Percentiles rank a stretch among this genome's conserved stretches.
Conservation (phyloP, 768 basidiomycete genomes). For the Leccinum truebloodii region DNA sequence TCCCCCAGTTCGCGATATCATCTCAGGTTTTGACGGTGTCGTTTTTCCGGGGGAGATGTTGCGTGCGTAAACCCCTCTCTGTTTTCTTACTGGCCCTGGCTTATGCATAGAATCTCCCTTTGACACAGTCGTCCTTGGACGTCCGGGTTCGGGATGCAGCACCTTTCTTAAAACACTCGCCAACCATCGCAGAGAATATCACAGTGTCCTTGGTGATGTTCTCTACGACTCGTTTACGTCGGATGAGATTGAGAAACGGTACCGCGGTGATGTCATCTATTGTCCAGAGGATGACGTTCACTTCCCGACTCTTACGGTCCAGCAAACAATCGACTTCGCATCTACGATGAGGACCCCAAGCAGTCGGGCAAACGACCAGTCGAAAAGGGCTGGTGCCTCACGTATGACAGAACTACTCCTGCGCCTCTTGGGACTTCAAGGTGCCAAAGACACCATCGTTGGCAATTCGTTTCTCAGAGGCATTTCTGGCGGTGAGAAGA, state of each 20-base stretch:
- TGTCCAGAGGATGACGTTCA: constrained; percentile 32
- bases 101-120: background rate
- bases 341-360: constrained; percentile 48
- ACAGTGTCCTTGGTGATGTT: too few relatives aligned
- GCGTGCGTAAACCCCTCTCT: constrained; percentile 42
- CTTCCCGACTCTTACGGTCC: constrained; percentile 42
- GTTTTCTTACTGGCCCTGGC: background rate
- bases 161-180: too few relatives aligned
- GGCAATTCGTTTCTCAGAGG: constrained; percentile 77
- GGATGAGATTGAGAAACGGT: constrained; percentile 45
- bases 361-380: constrained; percentile 18
- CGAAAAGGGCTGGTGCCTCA: constrained; percentile 32
- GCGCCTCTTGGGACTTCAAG: constrained; percentile 75
- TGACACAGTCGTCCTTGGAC: too few relatives aligned
- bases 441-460: constrained; percentile 69
- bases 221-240: constrained; percentile 49
- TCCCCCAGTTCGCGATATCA: constrained; percentile 54
- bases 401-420: constrained; percentile 48
- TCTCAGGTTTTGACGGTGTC: constrained; percentile 63
- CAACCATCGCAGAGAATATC: too few relatives aligned
- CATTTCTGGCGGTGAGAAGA: constrained; percentile 77
- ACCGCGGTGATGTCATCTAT: constrained; percentile 49
- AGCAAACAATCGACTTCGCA: constrained; percentile 52
- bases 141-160: too few relatives aligned
- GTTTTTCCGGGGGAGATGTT: constrained; percentile 77